phyloP scores from a whole-genome alignment of 352 stramenopile species.

The Globisporangium radiosum region DNA sequence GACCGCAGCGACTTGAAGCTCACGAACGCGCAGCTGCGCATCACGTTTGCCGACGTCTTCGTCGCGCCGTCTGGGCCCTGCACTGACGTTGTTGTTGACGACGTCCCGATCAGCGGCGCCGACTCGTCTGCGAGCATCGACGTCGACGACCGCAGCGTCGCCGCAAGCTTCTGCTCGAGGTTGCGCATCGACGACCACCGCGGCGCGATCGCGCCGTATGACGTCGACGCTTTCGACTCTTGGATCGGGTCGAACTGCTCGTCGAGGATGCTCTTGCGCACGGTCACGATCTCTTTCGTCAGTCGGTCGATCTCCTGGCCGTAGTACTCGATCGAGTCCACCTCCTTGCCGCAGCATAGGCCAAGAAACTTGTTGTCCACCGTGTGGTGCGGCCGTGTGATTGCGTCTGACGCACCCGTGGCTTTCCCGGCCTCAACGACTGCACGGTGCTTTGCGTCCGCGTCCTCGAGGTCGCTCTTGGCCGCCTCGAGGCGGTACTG shows the following conservation, averaged over 20 bases:
- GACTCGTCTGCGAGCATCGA: slow-evolving; percentile 2
- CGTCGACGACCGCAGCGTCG: slow-evolving; percentile 7
- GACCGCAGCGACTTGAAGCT: slow-evolving; percentile 61
- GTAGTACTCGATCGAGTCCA: slow-evolving; percentile 65
- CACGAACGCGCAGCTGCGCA: slow-evolving; percentile 62
- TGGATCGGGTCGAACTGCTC: slow-evolving; percentile 30
- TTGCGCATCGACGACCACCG: slow-evolving; percentile 11
- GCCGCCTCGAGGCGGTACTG: slow-evolving; percentile 47
- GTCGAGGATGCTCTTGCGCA: slow-evolving; percentile 43
- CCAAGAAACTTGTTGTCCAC: slow-evolving; percentile 37
- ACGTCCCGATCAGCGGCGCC: slow-evolving; percentile 4
- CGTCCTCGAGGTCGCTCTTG: slow-evolving; percentile 32
- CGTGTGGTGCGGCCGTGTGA: slow-evolving; percentile 28
- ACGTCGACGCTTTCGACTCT: slow-evolving; percentile 12
- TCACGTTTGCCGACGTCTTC: slow-evolving; percentile 37
- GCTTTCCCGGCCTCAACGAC: slow-evolving; percentile 13
- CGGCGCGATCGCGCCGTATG: slow-evolving; percentile 16
- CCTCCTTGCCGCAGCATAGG: slow-evolving; percentile 35
- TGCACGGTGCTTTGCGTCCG: slow-evolving; percentile 14
- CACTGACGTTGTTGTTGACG: slow-evolving; percentile 4
- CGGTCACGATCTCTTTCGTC: slow-evolving; percentile 37
- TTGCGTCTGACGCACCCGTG: slow-evolving; percentile 5
- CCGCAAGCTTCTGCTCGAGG: slow-evolving; percentile 8
- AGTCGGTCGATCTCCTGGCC: slow-evolving; percentile 36
- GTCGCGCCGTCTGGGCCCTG: slow-evolving; percentile 19